Base-by-base conservation (phyloP, 2,329 filamentous ascomycete genomes). In the Chalaropsis ovoidea region DNA sequence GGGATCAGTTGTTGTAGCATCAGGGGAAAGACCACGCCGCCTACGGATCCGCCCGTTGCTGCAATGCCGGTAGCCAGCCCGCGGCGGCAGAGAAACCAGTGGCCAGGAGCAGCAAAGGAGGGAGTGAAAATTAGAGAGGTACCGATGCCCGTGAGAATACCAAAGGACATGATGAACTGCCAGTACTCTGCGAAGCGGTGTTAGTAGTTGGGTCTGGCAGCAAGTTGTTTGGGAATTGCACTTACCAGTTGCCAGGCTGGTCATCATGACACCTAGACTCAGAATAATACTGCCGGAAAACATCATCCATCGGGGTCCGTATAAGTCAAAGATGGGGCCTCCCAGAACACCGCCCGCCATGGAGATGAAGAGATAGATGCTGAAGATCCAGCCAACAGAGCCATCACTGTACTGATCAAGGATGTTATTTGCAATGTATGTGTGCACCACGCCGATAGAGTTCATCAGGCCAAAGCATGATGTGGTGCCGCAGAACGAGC, bases 351-450 rank as follows among this genome's bases (percentile, higher is more conserved):
- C 89, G 45, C 88, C 85, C 71, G 93, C 89, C 74, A 94, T 93
- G 58, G 88, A 83, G 60, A 93, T 77, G 72, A 94, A 95, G 39
- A 89, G 80, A 72, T 91, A 93, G 63, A 94, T 76, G 70, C 86
- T 86, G 71, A 93, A 92, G 69, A 95, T 89, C 90, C 90, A 95
- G n/a, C 88, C 88, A 61, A 91, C 86, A 63, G 82, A 80, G 3
- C 85, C 86, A 11, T 86, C 80, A 65, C 77, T 82, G 73, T 90
- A 86, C 24, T 80, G 76, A n/a, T 77, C 77, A 22, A 95, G 80
- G 71, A 94, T 89, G 72, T 95, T 78, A 22, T 79, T 81, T 41
- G 83, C 80, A 68, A 95, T 82, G 74, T 93, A 93, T 15, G 87
- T 82, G 75, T 93, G 86, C 74, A 92, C 88, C 0, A 87, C 86